Percentiles rank a stretch among this genome's conserved stretches.
These are phyloP conservation scores for Pythium dissotocum DNA, from an alignment of 352 stramenopile species.

Conservation along the genomic window DNA sequence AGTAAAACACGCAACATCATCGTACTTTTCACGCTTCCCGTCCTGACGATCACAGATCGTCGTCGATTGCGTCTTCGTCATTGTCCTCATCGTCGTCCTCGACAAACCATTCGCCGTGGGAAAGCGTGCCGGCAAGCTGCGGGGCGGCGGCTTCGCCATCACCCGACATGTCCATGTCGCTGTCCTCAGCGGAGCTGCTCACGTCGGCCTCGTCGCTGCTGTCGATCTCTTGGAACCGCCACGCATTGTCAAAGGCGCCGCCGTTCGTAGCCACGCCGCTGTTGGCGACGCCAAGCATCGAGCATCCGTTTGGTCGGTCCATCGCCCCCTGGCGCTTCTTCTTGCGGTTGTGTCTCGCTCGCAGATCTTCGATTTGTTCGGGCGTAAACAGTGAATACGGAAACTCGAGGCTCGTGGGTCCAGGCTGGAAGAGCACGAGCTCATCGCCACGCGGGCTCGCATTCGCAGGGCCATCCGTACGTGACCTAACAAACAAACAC, in stretches of 20 bases:
- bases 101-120: conserved; percentile 33
- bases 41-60: conserved; percentile 2
- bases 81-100: conserved; percentile 24
- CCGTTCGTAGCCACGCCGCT: neutral
- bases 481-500: conserved; percentile 2
- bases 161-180: conserved; percentile 28
- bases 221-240: conserved; percentile 34
- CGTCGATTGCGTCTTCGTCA: neutral
- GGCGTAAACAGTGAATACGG: conserved; percentile 33
- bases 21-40: neutral
- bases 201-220: conserved; percentile 34
- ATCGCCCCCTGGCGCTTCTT: conserved; percentile 25
- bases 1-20: neutral
- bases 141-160: conserved; percentile 15
- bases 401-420: conserved; percentile 30
- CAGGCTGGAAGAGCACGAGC: conserved; percentile 29
- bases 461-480: conserved; percentile 8
- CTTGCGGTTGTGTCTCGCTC: conserved; percentile 29
- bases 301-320: conserved; percentile 1
- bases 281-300: neutral
- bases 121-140: conserved; percentile 26
- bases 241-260: conserved; percentile 11
- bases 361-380: conserved; percentile 31
- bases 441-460: conserved; percentile 24
- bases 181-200: conserved; percentile 33